These are phyloP conservation scores for Candida parachauliodes DNA, from an alignment of 805 yeast species.

Conservation along the genomic window DNA sequence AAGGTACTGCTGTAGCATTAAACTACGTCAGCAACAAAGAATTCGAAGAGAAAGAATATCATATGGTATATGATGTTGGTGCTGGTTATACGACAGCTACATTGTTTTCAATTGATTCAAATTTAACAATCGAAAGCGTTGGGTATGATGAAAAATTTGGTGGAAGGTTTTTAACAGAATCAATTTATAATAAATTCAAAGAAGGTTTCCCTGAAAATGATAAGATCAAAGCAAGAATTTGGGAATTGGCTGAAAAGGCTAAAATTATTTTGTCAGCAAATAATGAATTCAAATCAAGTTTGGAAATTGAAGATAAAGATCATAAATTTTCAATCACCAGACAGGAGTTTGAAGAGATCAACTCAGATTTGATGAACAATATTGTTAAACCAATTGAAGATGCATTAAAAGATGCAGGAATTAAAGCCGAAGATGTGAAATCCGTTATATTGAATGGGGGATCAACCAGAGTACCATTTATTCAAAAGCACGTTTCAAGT, in stretches of 20 bases:
- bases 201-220: slow-evolving; percentile 49
- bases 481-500: slow-evolving; percentile 57
- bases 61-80: slow-evolving; percentile 85
- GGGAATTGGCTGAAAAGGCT: slow-evolving; percentile 85
- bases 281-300: slow-evolving; percentile 66
- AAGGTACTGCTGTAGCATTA: slow-evolving; percentile 87
- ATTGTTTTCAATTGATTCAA: slow-evolving; percentile 57
- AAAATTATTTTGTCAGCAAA: slow-evolving; percentile 87
- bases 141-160: slow-evolving; percentile 69
- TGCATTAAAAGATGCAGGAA: slow-evolving; percentile 39
- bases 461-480: slow-evolving; percentile 82
- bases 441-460: slow-evolving; percentile 89
- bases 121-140: slow-evolving; percentile 61
- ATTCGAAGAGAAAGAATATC: slow-evolving; percentile 45
- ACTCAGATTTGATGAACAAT: slow-evolving; percentile 42
- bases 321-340: slow-evolving; percentile 66
- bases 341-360: slow-evolving; percentile 69
- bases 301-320: slow-evolving; percentile 80
- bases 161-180: slow-evolving; percentile 69
- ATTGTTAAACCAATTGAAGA: slow-evolving; percentile 52
- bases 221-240: slow-evolving; percentile 62
- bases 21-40: slow-evolving; percentile 65
- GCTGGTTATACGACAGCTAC: slow-evolving; percentile 90
- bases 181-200: slow-evolving; percentile 57
- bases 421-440: slow-evolving; percentile 33